Percentiles rank a stretch among this genome's conserved stretches.
Evolutionary conservation across 768 basidiomycete genomes (phyloP).

Genomic region (Mycena albidolilacea): DNA sequence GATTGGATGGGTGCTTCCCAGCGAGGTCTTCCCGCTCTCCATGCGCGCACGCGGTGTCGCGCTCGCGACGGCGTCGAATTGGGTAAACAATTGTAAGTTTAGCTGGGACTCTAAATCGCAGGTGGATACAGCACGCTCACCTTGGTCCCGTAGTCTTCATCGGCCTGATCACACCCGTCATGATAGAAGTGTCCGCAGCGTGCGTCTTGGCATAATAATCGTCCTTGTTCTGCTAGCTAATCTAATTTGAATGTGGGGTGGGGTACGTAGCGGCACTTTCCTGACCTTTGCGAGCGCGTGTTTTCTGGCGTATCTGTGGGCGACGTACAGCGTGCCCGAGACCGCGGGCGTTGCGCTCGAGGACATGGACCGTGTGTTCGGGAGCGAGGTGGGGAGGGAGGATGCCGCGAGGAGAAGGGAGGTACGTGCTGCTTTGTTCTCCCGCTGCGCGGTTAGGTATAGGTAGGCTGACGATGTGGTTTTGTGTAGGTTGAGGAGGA

Average conservation of each 20-base stretch:
- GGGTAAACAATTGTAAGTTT: constrained; percentile 83
- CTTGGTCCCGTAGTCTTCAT: constrained; percentile 69
- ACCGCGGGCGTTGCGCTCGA: constrained; percentile 84
- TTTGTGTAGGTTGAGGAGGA: constrained; percentile 69
- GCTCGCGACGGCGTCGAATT: constrained; percentile 88
- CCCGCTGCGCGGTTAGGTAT: background rate
- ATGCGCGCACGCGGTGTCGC: constrained; percentile 88
- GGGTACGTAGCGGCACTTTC: constrained; percentile 71
- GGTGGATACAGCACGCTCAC: background rate
- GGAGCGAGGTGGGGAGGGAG: constrained; percentile 68
- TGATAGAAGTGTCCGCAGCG: constrained; percentile 75
- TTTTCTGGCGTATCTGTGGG: constrained; percentile 78
- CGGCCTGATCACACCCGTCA: constrained; percentile 78
- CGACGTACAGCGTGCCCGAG: constrained; percentile 78
- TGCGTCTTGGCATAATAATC: constrained; percentile 48
- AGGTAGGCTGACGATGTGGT: background rate
- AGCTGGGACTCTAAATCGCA: background rate
- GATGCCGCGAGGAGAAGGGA: constrained; percentile 66
- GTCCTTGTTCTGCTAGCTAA: background rate
- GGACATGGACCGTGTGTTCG: constrained; percentile 81
- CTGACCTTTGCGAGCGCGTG: constrained; percentile 76
- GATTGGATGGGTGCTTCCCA: constrained; percentile 87
- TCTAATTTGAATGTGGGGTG: background rate
- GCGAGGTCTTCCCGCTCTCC: constrained; percentile 86
- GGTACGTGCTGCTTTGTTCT: constrained; percentile 53